A percentile compares a stretch with the other conserved stretches of the same genome.
phyloP scores from a whole-genome alignment of 2,329 filamentous ascomycete genomes.

The Fusarium sp. region DNA sequence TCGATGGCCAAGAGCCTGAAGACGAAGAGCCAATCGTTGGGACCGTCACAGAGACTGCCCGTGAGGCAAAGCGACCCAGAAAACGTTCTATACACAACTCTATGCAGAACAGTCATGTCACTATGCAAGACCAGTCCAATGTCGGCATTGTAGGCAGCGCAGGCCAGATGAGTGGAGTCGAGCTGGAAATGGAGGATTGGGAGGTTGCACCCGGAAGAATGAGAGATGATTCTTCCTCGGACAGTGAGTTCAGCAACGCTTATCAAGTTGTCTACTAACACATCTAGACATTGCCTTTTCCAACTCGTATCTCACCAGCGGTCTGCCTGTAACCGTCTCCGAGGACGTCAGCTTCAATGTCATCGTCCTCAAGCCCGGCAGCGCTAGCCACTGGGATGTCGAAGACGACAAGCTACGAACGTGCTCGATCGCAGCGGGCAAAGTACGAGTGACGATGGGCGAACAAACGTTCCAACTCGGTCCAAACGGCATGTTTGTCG shows the following conservation, averaged over 20 bases:
- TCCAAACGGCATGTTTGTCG: constrained; percentile 57
- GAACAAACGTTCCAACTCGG: constrained; percentile 56
- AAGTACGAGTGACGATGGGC: constrained; percentile 54
- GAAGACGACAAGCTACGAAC: constrained; percentile 50
- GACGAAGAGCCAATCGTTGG: not conserved
- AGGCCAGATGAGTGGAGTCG: constrained; percentile 16
- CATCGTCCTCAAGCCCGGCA: constrained; percentile 54
- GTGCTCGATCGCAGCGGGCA: constrained; percentile 56
- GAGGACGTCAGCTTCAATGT: constrained; percentile 56
- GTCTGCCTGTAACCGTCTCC: constrained; percentile 51
- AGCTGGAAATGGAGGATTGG: constrained; percentile 57
- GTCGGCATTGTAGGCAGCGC: not conserved
- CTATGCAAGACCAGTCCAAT: not conserved
- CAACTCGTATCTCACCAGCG: constrained; percentile 54
- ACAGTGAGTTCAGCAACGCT: constrained; percentile 50
- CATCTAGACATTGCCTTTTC: constrained; percentile 57
- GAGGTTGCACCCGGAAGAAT: constrained; percentile 59
- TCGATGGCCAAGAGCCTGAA: constrained; percentile 6
- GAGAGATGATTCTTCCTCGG: constrained; percentile 42
- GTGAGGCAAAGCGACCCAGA: not conserved
- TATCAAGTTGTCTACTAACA: not conserved
- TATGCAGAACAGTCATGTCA: not conserved
- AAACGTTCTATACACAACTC: not conserved
- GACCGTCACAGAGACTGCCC: not conserved
- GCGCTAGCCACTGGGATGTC: constrained; percentile 46